A percentile compares a stretch with the other conserved stretches of the same genome.
phyloP scores from a whole-genome alignment of 306 rosid species.

The Citrullus mucosospermus region DNA sequence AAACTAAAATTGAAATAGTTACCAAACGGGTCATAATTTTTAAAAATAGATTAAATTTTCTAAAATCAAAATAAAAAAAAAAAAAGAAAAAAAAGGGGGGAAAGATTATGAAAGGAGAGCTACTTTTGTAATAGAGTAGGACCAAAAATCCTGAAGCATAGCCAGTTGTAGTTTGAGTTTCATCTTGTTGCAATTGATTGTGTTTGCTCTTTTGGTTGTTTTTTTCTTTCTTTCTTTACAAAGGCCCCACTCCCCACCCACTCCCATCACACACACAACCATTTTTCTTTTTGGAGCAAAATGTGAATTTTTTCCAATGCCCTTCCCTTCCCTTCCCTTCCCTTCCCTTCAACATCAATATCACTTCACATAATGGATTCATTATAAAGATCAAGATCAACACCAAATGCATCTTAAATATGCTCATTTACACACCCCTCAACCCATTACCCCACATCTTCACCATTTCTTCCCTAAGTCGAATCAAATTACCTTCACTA shows the following conservation, averaged over 20 bases:
- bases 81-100: too few relatives aligned
- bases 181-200: background rate
- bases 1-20: too few relatives aligned
- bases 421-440: background rate
- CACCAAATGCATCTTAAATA: background rate
- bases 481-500: background rate
- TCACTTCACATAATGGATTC: background rate
- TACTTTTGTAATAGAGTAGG: background rate
- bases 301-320: background rate
- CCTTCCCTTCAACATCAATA: background rate
- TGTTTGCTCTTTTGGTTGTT: background rate
- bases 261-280: background rate
- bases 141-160: background rate
- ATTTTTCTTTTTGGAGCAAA: background rate
- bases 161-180: background rate
- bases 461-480: background rate
- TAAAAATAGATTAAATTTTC: too few relatives aligned
- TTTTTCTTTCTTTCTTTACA: background rate
- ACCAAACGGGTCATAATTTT: too few relatives aligned
- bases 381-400: background rate
- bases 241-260: constrained; percentile 3
- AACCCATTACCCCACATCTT: background rate
- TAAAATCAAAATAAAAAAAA: too few relatives aligned
- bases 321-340: background rate
- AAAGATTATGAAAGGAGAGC: too few relatives aligned